phyloP scores from a whole-genome alignment of 78 protist species.

The Dictyostelium firmibasis region DNA sequence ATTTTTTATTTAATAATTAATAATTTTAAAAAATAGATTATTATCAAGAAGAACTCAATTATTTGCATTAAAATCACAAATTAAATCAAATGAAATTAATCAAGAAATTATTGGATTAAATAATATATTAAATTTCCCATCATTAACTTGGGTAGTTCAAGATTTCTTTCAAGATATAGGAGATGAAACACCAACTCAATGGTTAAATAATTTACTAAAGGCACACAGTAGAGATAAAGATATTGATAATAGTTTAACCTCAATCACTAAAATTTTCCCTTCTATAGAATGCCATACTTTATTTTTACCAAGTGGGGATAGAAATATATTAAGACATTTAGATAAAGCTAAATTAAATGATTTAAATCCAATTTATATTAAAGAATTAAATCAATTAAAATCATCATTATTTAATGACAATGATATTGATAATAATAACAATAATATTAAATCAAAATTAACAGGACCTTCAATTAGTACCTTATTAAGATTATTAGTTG shows the following conservation, averaged over 20 bases:
- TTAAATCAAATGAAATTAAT: constrained; percentile 1
- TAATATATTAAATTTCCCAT: constrained; percentile 18
- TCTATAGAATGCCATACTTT: constrained; percentile 53
- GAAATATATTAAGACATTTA: constrained; percentile 35
- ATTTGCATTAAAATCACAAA: constrained; percentile 64
- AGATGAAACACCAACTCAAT: constrained; percentile 50
- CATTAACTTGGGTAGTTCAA: constrained; percentile 73
- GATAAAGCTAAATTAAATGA: constrained; percentile 6
- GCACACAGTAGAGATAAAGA: constrained; percentile 47
- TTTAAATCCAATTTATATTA: constrained; percentile 45
- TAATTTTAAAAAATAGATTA: too few species aligned
- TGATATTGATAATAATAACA: neutral
- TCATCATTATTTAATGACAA: neutral
- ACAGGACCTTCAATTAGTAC: constrained; percentile 52
- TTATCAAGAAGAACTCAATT: constrained; percentile 71
- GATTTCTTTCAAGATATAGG: constrained; percentile 78
- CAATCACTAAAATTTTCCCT: constrained; percentile 57
- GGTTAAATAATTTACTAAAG: constrained; percentile 27
- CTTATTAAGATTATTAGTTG: constrained; percentile 31
- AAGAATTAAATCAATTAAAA: constrained; percentile 18
- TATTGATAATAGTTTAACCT: neutral
- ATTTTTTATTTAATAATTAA: too few species aligned
- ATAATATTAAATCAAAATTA: neutral
- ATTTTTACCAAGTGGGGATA: constrained; percentile 67
- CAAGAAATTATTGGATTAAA: neutral